Evolutionary conservation across 192 early-diverging fungal species (phyloP), one percentile per base, ranked within the genome.

Genomic region (Backusella tarrabulga): DNA sequence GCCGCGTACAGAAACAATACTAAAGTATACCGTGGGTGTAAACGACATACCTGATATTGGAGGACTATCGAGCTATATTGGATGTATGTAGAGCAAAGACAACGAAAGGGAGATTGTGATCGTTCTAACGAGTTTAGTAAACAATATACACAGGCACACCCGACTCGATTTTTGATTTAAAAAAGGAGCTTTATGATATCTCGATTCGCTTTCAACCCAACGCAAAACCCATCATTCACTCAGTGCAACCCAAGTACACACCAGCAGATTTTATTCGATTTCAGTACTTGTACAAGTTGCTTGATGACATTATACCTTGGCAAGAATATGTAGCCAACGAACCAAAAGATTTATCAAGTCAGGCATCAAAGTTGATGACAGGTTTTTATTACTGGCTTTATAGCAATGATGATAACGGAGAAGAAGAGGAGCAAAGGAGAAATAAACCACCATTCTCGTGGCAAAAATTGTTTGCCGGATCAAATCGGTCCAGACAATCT

Each of bases 151-250:
- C 68, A 88, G 87, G 87, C 35, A 89, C 88, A 35, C 83, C 86
- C 14, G 88, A 89, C 72, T 80, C 77, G 11, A 80, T 89, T 23
- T 85, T 89, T 68, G 41, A 85, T 26, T 75, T 77, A 17, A 89
- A 89, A 73, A 75, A 54, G 23, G 74, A 84, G 34, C 76, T 89
- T 1, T 89, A 80, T 71, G 88, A 89, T 73, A 54, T 89, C 9
- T 32, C 86, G 23, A 80, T 89, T 12, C 79, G 50, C 41, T 88
- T 4, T 79, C 86, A 4, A n/a, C 71, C 46, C 40, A 63, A 21
- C 36, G 8, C 46, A 19, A 36, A 26, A 76, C 67, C 54, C 67
- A 40, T 40, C 36, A 73, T 70, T 23, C 34, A 29, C 2, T 67
- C 42, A 41, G n/a, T 79, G 32, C 67, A 44, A 21, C 9, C 44